Base-by-base conservation (phyloP, 441 rosid species). In the Aquilaria agallochum region DNA sequence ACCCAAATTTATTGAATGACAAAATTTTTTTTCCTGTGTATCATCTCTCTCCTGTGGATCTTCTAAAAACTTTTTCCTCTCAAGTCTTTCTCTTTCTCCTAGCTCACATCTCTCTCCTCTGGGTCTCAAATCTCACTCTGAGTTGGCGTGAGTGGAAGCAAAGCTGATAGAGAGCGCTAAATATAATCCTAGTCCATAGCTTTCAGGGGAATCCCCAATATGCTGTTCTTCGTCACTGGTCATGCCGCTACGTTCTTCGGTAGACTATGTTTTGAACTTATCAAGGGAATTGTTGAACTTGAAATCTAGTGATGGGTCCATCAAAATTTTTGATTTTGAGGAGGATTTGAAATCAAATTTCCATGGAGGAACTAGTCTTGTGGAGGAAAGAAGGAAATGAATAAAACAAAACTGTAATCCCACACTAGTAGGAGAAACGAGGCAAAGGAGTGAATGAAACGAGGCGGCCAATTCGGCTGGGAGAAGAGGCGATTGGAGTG, bases 401-500 rank as follows among this genome's bases (percentile, higher is more conserved):
- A 20, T 20, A 20, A 20, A 20, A 20, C 27, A 20, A 20, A 20
- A 20, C 27, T 20, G 27, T 20, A 20, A 20, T 20, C 27, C 27
- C 27, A 20, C 27, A 20, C 27, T 20, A 20, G 27, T 20, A 20
- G 27, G 27, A 20, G 27, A 20, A 20, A 20, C 27, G 27, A 20
- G 27, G 27, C 27, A 20, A 20, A 20, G 27, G 27, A 20, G 27
- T 20, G 27, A 20, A 20, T 20, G 73, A 58, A 4, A 77, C 70
- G 60, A 88, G 78, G 53, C 81, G 82, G 70, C 81, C 81, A 15
- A 90, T 79, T 12, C 91, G 85, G 60, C 81, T 83, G 49, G 83
- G 88, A 31, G 86, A 88, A 79, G 78, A 90, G 67, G 95, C 89
- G 53, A 83, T 60, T 1, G 96, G 85, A 2, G 83, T 76, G 57